Base-by-base conservation (phyloP, 495 filamentous ascomycete genomes). In the Hyaloscypha finlandica region DNA sequence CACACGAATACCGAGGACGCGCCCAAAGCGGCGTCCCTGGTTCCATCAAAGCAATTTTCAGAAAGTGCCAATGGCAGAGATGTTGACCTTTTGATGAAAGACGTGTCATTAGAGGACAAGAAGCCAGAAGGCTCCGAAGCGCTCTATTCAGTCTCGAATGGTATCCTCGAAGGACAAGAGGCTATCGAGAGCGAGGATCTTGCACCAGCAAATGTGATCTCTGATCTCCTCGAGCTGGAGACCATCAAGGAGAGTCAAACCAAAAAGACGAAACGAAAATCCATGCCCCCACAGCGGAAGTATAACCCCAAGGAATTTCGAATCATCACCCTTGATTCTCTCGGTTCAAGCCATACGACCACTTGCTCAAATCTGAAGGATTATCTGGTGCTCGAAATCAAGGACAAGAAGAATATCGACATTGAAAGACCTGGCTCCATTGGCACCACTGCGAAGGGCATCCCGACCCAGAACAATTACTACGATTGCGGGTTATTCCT, bases 401-500 rank as follows among this genome's bases (percentile, higher is more conserved):
- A 81, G 63, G 80, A 85, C 20, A 97, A 94, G 77, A 84, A 83
- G 51, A 83, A 78, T 37, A 78, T 91, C 56, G 79, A 88, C 22
- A 83, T 91, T 29, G 75, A 84, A 2, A 33, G 71, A 29, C 79
- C 77, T 3, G 64, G 77, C 0, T 76, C 88, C 22, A 77, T 88
- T 69, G 90, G 90, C 30, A 87, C 90, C 77, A 91, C 83, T 65
- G 92, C 87, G 29, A 86, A 83, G 54, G 77, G 79, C 33, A 88
- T 96, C 22, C 95, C 96, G 2, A 73, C 85, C 60, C 95, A 99
- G 76, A 79, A 85, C 16, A 99, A 98, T 69, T 90, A 80, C 72
- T 93, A 85, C 52, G 95, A 99, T 75, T 99, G 95, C 74, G 95
- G 95, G 3, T 75, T 97, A 2, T 98, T 88, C 74, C 78, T 98